A percentile compares a stretch with the other conserved stretches of the same genome.
phyloP scores from a whole-genome alignment of 805 yeast genomes.

The Saturnispora sanitii region DNA sequence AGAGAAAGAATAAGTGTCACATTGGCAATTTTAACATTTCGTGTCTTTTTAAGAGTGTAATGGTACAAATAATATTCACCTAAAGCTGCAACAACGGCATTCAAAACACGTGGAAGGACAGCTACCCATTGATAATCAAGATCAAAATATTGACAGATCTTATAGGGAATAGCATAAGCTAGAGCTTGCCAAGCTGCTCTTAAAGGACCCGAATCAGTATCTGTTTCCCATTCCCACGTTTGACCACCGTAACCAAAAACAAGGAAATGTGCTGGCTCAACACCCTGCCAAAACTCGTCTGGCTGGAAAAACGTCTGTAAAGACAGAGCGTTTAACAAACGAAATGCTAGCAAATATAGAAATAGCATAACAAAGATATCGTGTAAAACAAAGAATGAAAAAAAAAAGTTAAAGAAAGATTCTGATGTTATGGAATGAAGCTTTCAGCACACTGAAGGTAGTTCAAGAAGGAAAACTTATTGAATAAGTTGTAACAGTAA shows the following conservation, averaged over 20 bases:
- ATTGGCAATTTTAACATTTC: conserved; percentile 27
- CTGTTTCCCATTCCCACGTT: conserved; percentile 99
- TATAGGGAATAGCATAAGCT: conserved; percentile 44
- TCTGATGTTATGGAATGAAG: no score
- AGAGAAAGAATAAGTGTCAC: conserved; percentile 42
- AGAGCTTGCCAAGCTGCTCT: conserved; percentile 77
- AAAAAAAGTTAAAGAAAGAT: not conserved
- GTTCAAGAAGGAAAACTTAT: no score
- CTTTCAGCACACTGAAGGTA: no score
- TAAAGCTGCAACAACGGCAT: conserved; percentile 57
- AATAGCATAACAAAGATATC: conserved; percentile 2
- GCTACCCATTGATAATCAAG: conserved; percentile 34
- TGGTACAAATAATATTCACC: conserved; percentile 56
- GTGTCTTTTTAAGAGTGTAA: conserved; percentile 29
- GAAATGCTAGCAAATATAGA: conserved; percentile 26
- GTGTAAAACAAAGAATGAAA: conserved; percentile 20
- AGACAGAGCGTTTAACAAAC: conserved; percentile 55
- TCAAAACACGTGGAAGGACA: conserved; percentile 54
- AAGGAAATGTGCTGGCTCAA: conserved; percentile 80
- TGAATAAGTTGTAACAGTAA: no score
- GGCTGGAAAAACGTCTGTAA: conserved; percentile 83
- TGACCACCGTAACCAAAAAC: conserved; percentile 72
- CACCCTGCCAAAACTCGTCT: conserved; percentile 87
- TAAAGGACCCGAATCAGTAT: conserved; percentile 46
- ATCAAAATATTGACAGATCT: conserved; percentile 24